phyloP scores from a whole-genome alignment of 352 stramenopile genomes.

The Globisporangium spiculum region DNA sequence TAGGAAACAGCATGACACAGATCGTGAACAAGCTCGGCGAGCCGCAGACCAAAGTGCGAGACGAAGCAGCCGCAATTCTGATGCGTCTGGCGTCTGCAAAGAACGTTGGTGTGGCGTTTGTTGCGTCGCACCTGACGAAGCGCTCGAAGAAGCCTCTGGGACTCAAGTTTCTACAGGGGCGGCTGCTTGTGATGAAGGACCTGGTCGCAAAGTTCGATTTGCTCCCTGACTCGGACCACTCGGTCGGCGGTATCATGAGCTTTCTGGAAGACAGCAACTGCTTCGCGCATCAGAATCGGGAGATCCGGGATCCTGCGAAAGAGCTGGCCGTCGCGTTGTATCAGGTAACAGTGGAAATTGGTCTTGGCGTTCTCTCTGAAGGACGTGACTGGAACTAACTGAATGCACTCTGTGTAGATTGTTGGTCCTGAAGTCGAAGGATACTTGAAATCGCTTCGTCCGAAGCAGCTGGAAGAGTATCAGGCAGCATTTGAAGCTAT shows the following conservation, averaged over 20 bases:
- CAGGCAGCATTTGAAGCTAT: slow-evolving; percentile 80
- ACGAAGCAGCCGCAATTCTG: slow-evolving; percentile 54
- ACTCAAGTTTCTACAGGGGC: slow-evolving; percentile 67
- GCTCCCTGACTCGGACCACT: slow-evolving; percentile 45
- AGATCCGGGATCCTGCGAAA: slow-evolving; percentile 88
- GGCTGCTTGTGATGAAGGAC: slow-evolving; percentile 58
- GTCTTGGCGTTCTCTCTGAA: neutral
- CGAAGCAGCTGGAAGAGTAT: slow-evolving; percentile 92
- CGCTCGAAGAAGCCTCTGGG: slow-evolving; percentile 72
- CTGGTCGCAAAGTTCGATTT: slow-evolving; percentile 58
- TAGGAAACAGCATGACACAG: slow-evolving; percentile 74
- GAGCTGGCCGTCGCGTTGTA: slow-evolving; percentile 83
- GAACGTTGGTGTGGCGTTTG: slow-evolving; percentile 66
- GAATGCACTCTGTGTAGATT: slow-evolving; percentile 16
- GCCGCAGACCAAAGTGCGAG: slow-evolving; percentile 65
- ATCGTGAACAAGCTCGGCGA: slow-evolving; percentile 79
- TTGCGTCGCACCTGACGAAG: slow-evolving; percentile 60
- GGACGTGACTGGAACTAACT: neutral
- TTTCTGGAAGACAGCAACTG: slow-evolving; percentile 84
- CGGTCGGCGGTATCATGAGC: slow-evolving; percentile 58
- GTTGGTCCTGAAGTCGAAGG: slow-evolving; percentile 67
- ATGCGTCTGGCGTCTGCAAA: slow-evolving; percentile 46
- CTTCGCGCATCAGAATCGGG: slow-evolving; percentile 83
- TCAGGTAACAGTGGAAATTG: slow-evolving; percentile 23
- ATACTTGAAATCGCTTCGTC: slow-evolving; percentile 76